Percentiles rank a stretch among this genome's conserved stretches.
phyloP scores from a whole-genome alignment of 140 eudicot genomes.

The Flaveria floridana region DNA sequence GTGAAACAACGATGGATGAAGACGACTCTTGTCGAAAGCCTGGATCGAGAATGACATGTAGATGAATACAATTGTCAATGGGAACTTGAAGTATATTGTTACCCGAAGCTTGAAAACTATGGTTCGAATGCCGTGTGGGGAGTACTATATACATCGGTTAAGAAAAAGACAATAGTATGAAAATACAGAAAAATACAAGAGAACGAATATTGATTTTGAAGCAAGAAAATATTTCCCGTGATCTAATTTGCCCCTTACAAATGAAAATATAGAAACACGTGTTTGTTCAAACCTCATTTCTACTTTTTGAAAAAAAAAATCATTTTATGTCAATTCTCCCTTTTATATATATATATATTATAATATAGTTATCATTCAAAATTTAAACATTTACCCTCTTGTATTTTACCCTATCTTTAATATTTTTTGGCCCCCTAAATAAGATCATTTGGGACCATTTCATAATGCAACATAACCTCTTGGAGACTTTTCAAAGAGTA shows the following conservation, averaged over 20 bases:
- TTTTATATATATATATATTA: not conserved
- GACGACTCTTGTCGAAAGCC: not conserved
- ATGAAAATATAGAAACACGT: no score
- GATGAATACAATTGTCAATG: not conserved
- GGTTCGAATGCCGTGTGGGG: not conserved
- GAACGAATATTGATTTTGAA: no score
- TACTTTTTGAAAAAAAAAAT: no score
- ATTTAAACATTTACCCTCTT: not conserved
- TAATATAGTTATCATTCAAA: not conserved
- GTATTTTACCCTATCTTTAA: not conserved
- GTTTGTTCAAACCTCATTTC: no score
- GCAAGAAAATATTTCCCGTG: no score
- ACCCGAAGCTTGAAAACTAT: not conserved
- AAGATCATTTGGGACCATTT: conserved; percentile 33
- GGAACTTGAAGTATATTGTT: not conserved
- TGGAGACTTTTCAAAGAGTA: conserved; percentile 23
- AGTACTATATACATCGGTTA: no score
- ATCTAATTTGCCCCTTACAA: no score
- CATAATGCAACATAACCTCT: conserved; percentile 29
- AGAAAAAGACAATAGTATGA: no score
- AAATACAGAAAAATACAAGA: no score
- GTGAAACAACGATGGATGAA: not conserved
- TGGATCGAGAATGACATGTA: not conserved
- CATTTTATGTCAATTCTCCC: not conserved
- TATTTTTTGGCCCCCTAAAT: conserved; percentile 9